Conservation (phyloP, 495 filamentous ascomycete genomes). For the Choiromyces venosus region DNA sequence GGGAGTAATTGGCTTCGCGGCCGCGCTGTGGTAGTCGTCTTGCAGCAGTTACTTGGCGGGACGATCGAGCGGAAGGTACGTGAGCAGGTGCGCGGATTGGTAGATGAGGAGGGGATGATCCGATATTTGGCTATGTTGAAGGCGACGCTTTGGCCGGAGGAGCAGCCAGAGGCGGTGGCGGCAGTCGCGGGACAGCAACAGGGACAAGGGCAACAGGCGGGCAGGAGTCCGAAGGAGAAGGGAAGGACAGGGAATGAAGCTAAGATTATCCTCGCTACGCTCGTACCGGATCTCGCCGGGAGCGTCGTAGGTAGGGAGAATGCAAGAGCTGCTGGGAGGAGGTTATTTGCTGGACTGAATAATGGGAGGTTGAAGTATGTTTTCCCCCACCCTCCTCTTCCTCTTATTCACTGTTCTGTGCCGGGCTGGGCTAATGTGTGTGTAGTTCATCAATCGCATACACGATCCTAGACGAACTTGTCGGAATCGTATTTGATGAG, state of each 20-base stretch:
- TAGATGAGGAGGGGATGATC: constrained; percentile 72
- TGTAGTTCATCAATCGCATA: constrained; percentile 71
- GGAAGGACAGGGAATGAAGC: constrained; percentile 67
- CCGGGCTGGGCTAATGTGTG: constrained; percentile 19
- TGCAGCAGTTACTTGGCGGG: constrained; percentile 75
- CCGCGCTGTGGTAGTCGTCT: constrained; percentile 87
- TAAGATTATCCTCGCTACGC: constrained; percentile 69
- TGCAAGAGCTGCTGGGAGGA: constrained; percentile 73
- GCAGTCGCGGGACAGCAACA: constrained; percentile 46
- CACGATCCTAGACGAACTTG: constrained; percentile 70
- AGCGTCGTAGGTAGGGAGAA: constrained; percentile 80
- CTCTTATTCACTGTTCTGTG: constrained; percentile 11
- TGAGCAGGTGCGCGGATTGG: constrained; percentile 63
- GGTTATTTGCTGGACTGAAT: constrained; percentile 76
- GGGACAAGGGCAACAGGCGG: constrained; percentile 54
- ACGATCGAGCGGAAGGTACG: constrained; percentile 79
- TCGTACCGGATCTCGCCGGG: constrained; percentile 71
- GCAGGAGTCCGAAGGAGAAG: constrained; percentile 52
- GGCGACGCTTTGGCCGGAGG: constrained; percentile 75
- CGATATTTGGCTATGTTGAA: constrained; percentile 65
- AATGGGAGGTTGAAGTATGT: constrained; percentile 66
- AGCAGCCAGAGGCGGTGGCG: constrained; percentile 51
- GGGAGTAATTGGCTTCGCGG: constrained; percentile 94
- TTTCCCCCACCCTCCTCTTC: background rate
- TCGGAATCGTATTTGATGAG: constrained; percentile 62